Conservation (phyloP, 768 basidiomycete species). For the Pluteus cervinus region DNA sequence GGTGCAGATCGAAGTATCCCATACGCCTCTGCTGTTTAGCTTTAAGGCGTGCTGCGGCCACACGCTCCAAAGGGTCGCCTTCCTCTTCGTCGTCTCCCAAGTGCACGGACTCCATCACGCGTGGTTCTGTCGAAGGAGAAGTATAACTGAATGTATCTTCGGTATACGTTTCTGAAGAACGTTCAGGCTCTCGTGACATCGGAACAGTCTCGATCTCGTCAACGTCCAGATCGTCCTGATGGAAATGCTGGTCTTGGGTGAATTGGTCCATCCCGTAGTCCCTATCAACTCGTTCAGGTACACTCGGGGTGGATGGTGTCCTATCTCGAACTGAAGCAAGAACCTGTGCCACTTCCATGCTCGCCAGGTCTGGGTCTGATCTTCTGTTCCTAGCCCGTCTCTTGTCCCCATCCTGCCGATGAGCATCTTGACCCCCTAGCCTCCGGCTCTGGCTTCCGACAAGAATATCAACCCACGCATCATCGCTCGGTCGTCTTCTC, state of each 20-base stretch:
- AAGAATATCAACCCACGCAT: slow-evolving; percentile 86
- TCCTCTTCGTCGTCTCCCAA: slow-evolving; percentile 18
- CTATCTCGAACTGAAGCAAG: slow-evolving; percentile 50
- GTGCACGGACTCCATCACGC: slow-evolving; percentile 18
- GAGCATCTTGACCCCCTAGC: slow-evolving; percentile 50
- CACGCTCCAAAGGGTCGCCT: slow-evolving; percentile 15
- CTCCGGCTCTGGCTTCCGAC: slow-evolving; percentile 53
- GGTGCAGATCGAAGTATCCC: slow-evolving; percentile 78
- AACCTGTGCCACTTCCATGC: slow-evolving; percentile 67
- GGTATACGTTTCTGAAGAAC: slow-evolving; percentile 13
- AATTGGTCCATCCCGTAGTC: slow-evolving; percentile 29
- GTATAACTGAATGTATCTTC: too few species aligned
- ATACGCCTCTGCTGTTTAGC: slow-evolving; percentile 37
- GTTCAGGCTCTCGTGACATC: slow-evolving; percentile 22
- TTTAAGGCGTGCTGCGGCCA: slow-evolving; percentile 21
- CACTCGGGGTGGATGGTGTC: slow-evolving; percentile 28
- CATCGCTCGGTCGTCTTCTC: slow-evolving; percentile 49
- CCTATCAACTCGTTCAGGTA: slow-evolving; percentile 28
- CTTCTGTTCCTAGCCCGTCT: slow-evolving; percentile 24
- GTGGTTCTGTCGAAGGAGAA: too few species aligned
- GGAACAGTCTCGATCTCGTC: slow-evolving; percentile 45
- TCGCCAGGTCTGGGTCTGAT: slow-evolving; percentile 65
- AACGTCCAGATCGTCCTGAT: slow-evolving; percentile 46
- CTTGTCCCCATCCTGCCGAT: slow-evolving; percentile 23
- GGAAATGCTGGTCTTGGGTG: too few species aligned